Conservation (phyloP, 495 filamentous ascomycete species). For the Cetradonia linearis region DNA sequence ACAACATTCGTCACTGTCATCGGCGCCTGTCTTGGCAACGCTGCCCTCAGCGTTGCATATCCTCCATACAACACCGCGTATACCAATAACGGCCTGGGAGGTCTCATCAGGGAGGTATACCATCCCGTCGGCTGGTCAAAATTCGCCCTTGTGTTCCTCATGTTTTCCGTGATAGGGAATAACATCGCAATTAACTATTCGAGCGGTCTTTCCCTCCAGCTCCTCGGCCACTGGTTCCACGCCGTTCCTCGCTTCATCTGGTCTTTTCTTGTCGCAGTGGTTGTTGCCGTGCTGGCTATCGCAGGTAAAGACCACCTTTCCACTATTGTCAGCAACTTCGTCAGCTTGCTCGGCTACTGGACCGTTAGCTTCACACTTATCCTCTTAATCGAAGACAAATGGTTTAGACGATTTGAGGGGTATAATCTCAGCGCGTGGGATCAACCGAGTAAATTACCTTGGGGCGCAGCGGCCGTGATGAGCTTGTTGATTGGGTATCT, state of each 20-base stretch:
- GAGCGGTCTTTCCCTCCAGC: constrained; percentile 36
- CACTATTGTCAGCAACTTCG: constrained; percentile 42
- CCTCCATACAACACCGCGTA: constrained; percentile 4
- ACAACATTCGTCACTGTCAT: constrained; percentile 47
- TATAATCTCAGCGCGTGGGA: constrained; percentile 46
- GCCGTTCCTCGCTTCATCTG: constrained; percentile 40
- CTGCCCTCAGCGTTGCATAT: constrained; percentile 40
- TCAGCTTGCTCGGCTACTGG: constrained; percentile 52
- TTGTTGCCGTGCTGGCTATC: constrained; percentile 34
- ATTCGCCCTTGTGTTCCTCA: constrained; percentile 41
- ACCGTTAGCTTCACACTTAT: constrained; percentile 48
- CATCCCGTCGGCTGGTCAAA: constrained; percentile 50
- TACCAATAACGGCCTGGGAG: constrained; percentile 43
- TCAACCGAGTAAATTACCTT: constrained; percentile 34
- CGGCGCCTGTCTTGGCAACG: constrained; percentile 42
- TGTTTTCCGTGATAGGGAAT: constrained; percentile 31
- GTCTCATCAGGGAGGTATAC: constrained; percentile 44
- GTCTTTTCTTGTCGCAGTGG: constrained; percentile 37
- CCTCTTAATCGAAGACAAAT: constrained; percentile 48
- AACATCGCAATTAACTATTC: constrained; percentile 39
- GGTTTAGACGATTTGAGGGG: constrained; percentile 42
- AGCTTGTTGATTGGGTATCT: constrained; percentile 37
- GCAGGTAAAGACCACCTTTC: constrained; percentile 39
- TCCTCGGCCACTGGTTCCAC: constrained; percentile 30
- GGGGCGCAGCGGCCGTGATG: constrained; percentile 38